Percentiles rank a stretch among this genome's conserved stretches.
These are phyloP conservation scores for Entomortierella chlamydospora DNA, from an alignment of 192 early-diverging fungal genomes.

Conservation along the genomic window DNA sequence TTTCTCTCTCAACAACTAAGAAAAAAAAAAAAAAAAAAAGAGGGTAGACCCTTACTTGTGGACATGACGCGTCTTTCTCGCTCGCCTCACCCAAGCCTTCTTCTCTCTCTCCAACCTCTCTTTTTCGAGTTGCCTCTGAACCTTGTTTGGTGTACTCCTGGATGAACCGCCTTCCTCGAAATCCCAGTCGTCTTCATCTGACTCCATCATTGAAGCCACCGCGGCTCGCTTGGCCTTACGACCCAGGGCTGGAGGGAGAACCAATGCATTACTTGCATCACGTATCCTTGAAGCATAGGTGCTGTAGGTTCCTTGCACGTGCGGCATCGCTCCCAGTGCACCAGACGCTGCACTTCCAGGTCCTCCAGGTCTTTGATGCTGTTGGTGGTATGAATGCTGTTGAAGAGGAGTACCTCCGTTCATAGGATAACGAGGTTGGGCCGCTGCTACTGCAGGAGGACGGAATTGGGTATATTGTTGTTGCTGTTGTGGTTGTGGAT, in stretches of 20 bases:
- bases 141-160: slow-evolving; percentile 41
- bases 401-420: not conserved
- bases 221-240: slow-evolving; percentile 53
- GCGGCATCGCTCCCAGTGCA: not conserved
- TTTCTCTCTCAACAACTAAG: not conserved
- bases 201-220: slow-evolving; percentile 46
- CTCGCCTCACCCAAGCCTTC: slow-evolving; percentile 31
- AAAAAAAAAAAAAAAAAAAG: not conserved
- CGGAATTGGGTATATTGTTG: slow-evolving; percentile 18
- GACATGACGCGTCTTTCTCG: slow-evolving; percentile 52
- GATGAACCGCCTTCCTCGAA: slow-evolving; percentile 53
- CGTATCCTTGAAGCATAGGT: slow-evolving; percentile 64
- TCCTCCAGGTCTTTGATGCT: slow-evolving; percentile 6
- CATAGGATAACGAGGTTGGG: not conserved
- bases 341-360: slow-evolving; percentile 1
- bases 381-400: not conserved
- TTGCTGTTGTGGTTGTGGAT: slow-evolving; percentile 1
- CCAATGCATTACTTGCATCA: slow-evolving; percentile 61
- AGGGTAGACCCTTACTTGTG: slow-evolving; percentile 36
- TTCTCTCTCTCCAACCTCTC: slow-evolving; percentile 55
- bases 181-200: slow-evolving; percentile 60
- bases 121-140: slow-evolving; percentile 32
- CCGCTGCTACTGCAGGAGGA: not conserved
- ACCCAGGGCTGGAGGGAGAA: slow-evolving; percentile 58
- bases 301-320: slow-evolving; percentile 51